phyloP scores from a whole-genome alignment of 1,284 basidiomycete genomes.

The Mycosarcoma maydis region DNA sequence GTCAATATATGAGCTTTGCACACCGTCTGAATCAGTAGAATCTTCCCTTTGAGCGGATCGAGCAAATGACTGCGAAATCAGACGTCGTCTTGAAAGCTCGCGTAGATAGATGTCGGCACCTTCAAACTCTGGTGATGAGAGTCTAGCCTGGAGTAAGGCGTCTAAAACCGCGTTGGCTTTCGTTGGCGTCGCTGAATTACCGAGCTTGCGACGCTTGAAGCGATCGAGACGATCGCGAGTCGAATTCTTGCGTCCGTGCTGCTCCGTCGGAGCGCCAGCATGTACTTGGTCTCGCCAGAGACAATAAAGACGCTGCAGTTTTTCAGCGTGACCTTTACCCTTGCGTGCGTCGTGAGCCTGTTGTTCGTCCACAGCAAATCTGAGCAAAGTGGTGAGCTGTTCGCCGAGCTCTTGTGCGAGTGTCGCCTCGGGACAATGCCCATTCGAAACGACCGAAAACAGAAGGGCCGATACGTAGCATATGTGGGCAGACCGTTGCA shows the following conservation, averaged over 20 bases:
- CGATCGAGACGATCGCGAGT: neutral
- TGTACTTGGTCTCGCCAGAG: neutral
- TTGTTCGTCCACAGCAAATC: too few species aligned
- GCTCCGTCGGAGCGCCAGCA: neutral
- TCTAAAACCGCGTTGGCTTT: slow-evolving; percentile 6
- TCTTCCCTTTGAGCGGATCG: neutral
- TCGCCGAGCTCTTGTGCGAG: slow-evolving; percentile 8
- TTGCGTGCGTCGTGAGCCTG: neutral
- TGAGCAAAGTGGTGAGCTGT: slow-evolving; percentile 5
- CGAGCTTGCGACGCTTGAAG: slow-evolving; percentile 21
- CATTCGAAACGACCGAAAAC: slow-evolving; percentile 3
- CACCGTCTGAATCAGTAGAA: neutral
- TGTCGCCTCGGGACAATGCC: slow-evolving; percentile 5
- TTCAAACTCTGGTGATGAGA: neutral
- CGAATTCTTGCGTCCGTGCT: neutral
- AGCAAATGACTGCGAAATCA: slow-evolving; percentile 13
- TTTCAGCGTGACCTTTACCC: neutral
- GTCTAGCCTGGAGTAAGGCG: slow-evolving; percentile 7
- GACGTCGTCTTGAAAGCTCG: slow-evolving; percentile 21
- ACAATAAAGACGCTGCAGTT: slow-evolving; percentile 2
- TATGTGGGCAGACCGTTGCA: neutral
- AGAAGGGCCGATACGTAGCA: slow-evolving; percentile 18
- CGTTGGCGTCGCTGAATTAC: neutral
- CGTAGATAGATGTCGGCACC: neutral
- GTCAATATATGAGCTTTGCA: slow-evolving; percentile 1